Base-by-base conservation (phyloP, 352 stramenopile species). In the Albugo laibachii region DNA sequence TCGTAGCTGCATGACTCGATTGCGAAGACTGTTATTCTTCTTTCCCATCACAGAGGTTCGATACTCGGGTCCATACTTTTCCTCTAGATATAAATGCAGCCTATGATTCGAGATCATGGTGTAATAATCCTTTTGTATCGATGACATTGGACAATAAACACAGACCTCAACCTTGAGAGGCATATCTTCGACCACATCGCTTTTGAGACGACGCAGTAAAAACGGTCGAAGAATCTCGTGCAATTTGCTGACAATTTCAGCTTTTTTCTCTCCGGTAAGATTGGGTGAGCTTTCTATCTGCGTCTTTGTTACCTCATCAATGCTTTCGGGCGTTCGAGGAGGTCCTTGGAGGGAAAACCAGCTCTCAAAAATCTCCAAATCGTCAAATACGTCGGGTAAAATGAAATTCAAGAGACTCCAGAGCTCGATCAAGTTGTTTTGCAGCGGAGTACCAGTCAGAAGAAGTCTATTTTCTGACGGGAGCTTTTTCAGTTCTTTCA, bases 331-430 rank as follows among this genome's bases (percentile, higher is more conserved):
- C 31, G 84, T 75, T 54, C 96, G 83, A n/a, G 91, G 89, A 45
- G 96, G 95, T 57, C 91, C 80, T 24, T 63, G 61, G 60, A 97
- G 97, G 40, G 87, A 95, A 65, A 97, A 97, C 92, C 92, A 98
- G 45, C 82, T 96, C 66, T 98, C 92, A 65, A 99, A 99, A 8
- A 95, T 91, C 52, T 98, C 89, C 10, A 97, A 68, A 37, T 96
- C 93, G 57, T 96, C 94, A 61, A 99, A 99, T 41, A 99, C 93
- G 39, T 93, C 69, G 0, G 94, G 94, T 27, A 99, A 59, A 34
- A 99, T 93, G 63, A 97, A 97, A 59, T 98, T 98, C 27, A 98
- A 73, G 48, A 99, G 62, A n/a, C 89, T 82, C 94, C 94, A 99
- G 5, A 99, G 71, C 65, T 99, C 95, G 15, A 77, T 86, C 38